Conservation (phyloP, 768 basidiomycete genomes). For the Scleroderma citrinum region DNA sequence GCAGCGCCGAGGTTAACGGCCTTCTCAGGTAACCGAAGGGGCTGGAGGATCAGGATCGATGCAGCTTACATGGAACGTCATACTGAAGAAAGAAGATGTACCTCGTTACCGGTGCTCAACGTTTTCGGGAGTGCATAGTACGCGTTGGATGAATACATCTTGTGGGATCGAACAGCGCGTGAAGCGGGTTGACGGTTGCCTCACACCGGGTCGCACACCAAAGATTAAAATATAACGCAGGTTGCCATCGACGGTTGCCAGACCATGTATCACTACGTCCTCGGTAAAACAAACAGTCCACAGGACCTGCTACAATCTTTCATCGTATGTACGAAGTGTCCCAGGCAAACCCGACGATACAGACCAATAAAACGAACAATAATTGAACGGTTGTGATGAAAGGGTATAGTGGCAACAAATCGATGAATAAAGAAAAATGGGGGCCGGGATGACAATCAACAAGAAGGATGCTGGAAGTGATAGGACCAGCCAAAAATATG, state of each 20-base stretch:
- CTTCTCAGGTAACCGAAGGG: too few species aligned
- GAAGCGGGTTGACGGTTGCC: neutral
- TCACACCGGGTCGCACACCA: neutral
- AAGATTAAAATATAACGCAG: neutral
- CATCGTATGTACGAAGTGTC: conserved; percentile 19
- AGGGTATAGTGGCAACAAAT: conserved; percentile 22
- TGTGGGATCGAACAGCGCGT: too few species aligned
- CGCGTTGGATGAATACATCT: too few species aligned
- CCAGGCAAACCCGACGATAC: conserved; percentile 16
- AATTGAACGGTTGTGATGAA: neutral
- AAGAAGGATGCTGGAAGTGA: neutral
- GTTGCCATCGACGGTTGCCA: neutral
- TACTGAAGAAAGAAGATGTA: too few species aligned
- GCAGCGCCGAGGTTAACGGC: too few species aligned
- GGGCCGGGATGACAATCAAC: neutral
- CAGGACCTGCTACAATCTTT: conserved; percentile 12
- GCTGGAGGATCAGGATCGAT: too few species aligned
- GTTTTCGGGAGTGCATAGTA: too few species aligned
- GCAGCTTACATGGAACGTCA: too few species aligned
- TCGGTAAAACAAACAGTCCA: conserved; percentile 5
- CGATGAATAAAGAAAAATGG: conserved; percentile 1
- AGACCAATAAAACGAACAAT: conserved; percentile 8
- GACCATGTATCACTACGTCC: neutral
- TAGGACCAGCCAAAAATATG: neutral
- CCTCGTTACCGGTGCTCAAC: too few species aligned